These are phyloP conservation scores for Fusarium albidum DNA, from an alignment of 2,329 filamentous ascomycete genomes.

Conservation along the genomic window DNA sequence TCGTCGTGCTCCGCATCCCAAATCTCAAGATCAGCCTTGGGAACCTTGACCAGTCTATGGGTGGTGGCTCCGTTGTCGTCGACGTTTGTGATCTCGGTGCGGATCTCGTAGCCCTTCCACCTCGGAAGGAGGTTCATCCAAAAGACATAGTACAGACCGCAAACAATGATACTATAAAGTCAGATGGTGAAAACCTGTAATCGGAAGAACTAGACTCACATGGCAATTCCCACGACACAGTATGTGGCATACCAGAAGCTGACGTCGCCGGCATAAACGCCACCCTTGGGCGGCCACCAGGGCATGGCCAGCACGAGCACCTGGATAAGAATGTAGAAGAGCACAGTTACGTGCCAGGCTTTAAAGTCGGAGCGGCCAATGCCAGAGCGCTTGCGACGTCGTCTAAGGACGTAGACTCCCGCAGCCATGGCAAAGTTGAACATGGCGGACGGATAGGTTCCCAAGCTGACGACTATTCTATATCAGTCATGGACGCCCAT, in stretches of 20 bases:
- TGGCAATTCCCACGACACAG: slow-evolving; percentile 68
- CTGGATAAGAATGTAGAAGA: slow-evolving; percentile 68
- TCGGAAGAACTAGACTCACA: slow-evolving; percentile 56
- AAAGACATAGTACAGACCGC: slow-evolving; percentile 64
- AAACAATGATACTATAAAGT: slow-evolving; percentile 55
- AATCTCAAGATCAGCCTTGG: slow-evolving; percentile 53
- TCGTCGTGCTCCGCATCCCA: slow-evolving; percentile 70
- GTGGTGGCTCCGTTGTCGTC: slow-evolving; percentile 50
- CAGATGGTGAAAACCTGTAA: rapidly evolving
- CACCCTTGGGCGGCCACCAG: slow-evolving; percentile 72
- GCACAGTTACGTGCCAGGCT: slow-evolving; percentile 65
- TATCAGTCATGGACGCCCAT: neutral
- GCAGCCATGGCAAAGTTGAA: slow-evolving; percentile 66
- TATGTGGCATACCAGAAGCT: slow-evolving; percentile 81
- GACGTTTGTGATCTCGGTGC: slow-evolving; percentile 62
- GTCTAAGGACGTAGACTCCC: slow-evolving; percentile 66
- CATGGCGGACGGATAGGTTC: slow-evolving; percentile 64
- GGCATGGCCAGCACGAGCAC: slow-evolving; percentile 73
- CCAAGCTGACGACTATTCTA: slow-evolving; percentile 62
- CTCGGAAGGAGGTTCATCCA: slow-evolving; percentile 67
- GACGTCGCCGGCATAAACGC: slow-evolving; percentile 68
- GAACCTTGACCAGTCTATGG: slow-evolving; percentile 61
- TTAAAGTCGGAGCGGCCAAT: slow-evolving; percentile 60
- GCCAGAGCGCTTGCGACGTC: slow-evolving; percentile 59
- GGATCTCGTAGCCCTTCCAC: slow-evolving; percentile 60